A percentile compares a stretch with the other conserved stretches of the same genome.
These are phyloP conservation scores for Sporothrix phasma DNA, from an alignment of 2,329 filamentous ascomycete species.

Conservation along the genomic window DNA sequence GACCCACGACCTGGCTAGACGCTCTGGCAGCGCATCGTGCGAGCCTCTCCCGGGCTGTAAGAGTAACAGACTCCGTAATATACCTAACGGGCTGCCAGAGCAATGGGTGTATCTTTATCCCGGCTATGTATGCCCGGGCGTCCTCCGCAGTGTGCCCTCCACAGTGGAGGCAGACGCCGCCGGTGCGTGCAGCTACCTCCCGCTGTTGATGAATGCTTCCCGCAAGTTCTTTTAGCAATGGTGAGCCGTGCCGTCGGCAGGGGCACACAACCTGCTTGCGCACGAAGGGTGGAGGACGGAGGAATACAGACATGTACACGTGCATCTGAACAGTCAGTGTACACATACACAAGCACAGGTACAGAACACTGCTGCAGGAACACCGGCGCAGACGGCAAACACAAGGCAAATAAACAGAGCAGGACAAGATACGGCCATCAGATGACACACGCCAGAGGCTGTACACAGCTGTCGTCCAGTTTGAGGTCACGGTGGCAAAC, in stretches of 20 bases:
- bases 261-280: background rate
- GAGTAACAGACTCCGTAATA: too few species aligned
- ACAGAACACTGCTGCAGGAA: background rate
- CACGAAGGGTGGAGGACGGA: too few species aligned
- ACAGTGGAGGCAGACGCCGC: too few species aligned
- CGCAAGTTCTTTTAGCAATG: background rate
- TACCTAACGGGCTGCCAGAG: background rate
- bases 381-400: background rate
- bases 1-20: constrained; percentile 3
- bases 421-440: background rate
- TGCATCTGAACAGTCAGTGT: background rate
- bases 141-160: too few species aligned
- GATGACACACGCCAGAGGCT: too few species aligned
- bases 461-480: background rate
- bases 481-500: background rate
- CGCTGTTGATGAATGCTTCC: background rate
- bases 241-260: background rate
- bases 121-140: too few species aligned
- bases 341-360: background rate
- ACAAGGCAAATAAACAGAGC: background rate
- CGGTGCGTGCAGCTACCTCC: too few species aligned
- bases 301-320: background rate
- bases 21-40: background rate
- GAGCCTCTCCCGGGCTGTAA: background rate
- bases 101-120: background rate